Evolutionary conservation across 306 rosid genomes (phyloP).

Genomic region (Vigna angularis): DNA sequence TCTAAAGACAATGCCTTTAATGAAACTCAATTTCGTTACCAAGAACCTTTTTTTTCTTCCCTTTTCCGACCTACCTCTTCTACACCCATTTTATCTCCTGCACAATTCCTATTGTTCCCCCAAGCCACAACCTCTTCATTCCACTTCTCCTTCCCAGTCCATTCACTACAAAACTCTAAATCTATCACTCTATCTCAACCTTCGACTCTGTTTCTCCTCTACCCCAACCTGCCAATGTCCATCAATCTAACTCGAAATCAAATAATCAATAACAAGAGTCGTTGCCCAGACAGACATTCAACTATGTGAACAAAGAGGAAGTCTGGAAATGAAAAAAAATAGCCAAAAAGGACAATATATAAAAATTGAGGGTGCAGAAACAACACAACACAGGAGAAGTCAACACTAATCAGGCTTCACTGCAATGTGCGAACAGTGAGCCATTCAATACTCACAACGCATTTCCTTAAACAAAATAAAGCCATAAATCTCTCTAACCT

Average conservation of each 20-base stretch:
- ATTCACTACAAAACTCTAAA: no score
- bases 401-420: background rate
- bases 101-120: no score
- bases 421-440: background rate
- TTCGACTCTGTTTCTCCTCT: no score
- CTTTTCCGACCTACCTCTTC: no score
- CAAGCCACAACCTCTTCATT: no score
- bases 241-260: background rate
- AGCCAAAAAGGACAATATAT: background rate
- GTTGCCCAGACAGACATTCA: background rate
- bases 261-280: background rate
- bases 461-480: background rate
- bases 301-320: background rate
- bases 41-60: no score
- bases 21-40: no score
- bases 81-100: no score
- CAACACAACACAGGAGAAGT: background rate
- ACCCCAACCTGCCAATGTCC: background rate
- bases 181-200: no score
- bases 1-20: no score
- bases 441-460: background rate
- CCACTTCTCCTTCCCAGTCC: no score
- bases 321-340: background rate
- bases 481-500: constrained; percentile 52
- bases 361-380: background rate